Evolutionary conservation across 331 rosid genomes (phyloP), one percentile per base, ranked within the genome.

Genomic region (Malus hybrid): DNA sequence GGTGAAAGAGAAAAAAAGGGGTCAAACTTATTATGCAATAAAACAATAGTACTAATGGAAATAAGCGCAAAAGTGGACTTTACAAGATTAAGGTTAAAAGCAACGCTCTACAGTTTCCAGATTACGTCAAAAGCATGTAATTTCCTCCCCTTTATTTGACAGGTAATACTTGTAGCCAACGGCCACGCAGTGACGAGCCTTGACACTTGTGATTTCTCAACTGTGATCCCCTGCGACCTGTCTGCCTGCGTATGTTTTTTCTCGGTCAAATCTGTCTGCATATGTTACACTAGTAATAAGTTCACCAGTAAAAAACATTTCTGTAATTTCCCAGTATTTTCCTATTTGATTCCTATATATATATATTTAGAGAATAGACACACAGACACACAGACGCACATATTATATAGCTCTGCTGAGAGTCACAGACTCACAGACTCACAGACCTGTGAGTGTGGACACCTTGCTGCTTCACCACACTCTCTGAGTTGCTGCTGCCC

Each of bases 141-240:
- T 39, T 39, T 39, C 46, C 55, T 2, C 1, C 20, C 74, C 4
- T 32, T 6, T 9, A 68, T 73, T 62, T 80, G 83, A 33, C 76
- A 67, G 57, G 78, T 70, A 3, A 67, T 44, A 31, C n/a, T 16
- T 12, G 75, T 33, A 67, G 76, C 42, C 68, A 55, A 67, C 80
- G 60, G 86, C 84, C 84, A 79, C 79, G 83, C 67, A 79, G 70
- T 8, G 83, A 78, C 70, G 76, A 59, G 33, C 55, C 44, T 65
- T n/a, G 81, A 80, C 90, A 74, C 81, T 63, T 86, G 87, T 85
- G 89, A 71, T 80, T 59, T 90, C 86, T 87, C 90, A 56, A 75
- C 78, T 67, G 81, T 65, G 70, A 80, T 68, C 76, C 73, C 56
- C 76, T 69, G 74, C 67, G 73, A 84, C 83, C 83, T 73, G 20